Percentiles rank a stretch among this genome's conserved stretches.
Evolutionary conservation across 345 rosid species (phyloP).

Genomic region (Arabis hirsuta): DNA sequence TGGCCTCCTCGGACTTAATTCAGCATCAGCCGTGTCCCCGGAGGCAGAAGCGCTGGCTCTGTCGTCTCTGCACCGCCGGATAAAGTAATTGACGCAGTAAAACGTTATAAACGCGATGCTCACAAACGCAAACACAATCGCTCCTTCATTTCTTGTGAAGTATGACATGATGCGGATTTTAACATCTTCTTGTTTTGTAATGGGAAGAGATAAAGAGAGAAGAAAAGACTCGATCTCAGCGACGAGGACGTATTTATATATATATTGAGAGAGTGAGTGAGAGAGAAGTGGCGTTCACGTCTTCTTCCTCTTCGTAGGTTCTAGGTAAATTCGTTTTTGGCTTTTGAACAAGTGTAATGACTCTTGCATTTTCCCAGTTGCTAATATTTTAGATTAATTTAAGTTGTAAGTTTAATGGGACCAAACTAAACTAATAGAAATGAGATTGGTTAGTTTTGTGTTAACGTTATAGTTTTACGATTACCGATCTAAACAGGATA

Average conservation of each 20-base stretch:
- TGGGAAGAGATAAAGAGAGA: slow-evolving; percentile 10
- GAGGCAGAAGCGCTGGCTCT: neutral
- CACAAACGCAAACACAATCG: slow-evolving; percentile 28
- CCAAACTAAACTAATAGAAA: slow-evolving; percentile 5
- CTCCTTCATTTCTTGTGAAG: slow-evolving; percentile 28
- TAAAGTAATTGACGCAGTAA: slow-evolving; percentile 29
- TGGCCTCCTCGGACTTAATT: slow-evolving; percentile 36
- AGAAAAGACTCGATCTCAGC: slow-evolving; percentile 19
- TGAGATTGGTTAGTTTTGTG: slow-evolving; percentile 27
- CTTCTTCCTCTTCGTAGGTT: slow-evolving; percentile 14
- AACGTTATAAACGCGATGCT: slow-evolving; percentile 21
- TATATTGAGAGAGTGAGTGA: neutral
- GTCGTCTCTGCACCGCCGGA: slow-evolving; percentile 12
- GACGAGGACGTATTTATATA: slow-evolving; percentile 4
- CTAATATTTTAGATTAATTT: neutral
- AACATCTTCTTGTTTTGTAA: slow-evolving; percentile 17
- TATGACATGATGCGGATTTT: slow-evolving; percentile 26
- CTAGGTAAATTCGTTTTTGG: slow-evolving; percentile 3
- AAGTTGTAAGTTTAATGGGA: neutral
- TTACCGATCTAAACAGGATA: too few relatives aligned
- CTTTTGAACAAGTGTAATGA: slow-evolving; percentile 24
- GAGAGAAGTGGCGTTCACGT: slow-evolving; percentile 40
- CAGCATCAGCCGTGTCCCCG: slow-evolving; percentile 28
- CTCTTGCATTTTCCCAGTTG: slow-evolving; percentile 35
- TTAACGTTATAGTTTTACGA: slow-evolving; percentile 17